Percentiles rank a stretch among this genome's conserved stretches.
Conservation (phyloP, 106 monocot genomes). For the Apostasia ramifera region DNA sequence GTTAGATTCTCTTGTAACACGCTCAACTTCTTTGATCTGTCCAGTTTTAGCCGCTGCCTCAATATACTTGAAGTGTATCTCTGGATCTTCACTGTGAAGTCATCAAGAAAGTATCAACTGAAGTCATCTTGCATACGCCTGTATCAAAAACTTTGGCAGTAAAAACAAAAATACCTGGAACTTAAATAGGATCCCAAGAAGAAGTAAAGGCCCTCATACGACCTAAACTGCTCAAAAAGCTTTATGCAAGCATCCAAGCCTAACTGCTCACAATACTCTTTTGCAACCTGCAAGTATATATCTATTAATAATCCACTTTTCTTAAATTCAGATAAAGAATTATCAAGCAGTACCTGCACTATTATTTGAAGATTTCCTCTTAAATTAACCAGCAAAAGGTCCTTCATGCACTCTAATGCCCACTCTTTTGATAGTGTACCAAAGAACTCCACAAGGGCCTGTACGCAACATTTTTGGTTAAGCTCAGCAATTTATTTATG, state of each 20-base stretch:
- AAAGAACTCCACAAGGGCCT: slow-evolving; percentile 98
- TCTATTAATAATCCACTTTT: slow-evolving; percentile 2
- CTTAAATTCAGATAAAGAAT: slow-evolving; percentile 1
- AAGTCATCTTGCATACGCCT: background rate
- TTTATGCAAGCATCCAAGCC: slow-evolving; percentile 59
- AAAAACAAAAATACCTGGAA: slow-evolving; percentile 56
- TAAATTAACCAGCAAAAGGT: slow-evolving; percentile 87
- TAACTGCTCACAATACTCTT: slow-evolving; percentile 96
- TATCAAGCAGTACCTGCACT: slow-evolving; percentile 63
- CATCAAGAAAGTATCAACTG: slow-evolving; percentile 9
- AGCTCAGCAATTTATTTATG: background rate
- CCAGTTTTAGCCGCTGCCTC: slow-evolving; percentile 99
- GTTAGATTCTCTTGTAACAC: slow-evolving; percentile 96
- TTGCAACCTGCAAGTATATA: slow-evolving; percentile 58
- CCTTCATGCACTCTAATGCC: slow-evolving; percentile 99
- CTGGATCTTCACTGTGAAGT: slow-evolving; percentile 86
- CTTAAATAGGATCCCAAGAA: slow-evolving; percentile 95
- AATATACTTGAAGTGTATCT: slow-evolving; percentile 96
- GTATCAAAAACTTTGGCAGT: background rate
- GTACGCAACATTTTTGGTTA: slow-evolving; percentile 2
- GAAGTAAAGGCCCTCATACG: slow-evolving; percentile 44
- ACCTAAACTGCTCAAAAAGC: slow-evolving; percentile 27
- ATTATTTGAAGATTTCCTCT: slow-evolving; percentile 99
- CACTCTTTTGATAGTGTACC: slow-evolving; percentile 97
- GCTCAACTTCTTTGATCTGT: slow-evolving; percentile 97